Evolutionary conservation across 208 protist species (phyloP).

Genomic region (Jaenimonas drosophilae): DNA sequence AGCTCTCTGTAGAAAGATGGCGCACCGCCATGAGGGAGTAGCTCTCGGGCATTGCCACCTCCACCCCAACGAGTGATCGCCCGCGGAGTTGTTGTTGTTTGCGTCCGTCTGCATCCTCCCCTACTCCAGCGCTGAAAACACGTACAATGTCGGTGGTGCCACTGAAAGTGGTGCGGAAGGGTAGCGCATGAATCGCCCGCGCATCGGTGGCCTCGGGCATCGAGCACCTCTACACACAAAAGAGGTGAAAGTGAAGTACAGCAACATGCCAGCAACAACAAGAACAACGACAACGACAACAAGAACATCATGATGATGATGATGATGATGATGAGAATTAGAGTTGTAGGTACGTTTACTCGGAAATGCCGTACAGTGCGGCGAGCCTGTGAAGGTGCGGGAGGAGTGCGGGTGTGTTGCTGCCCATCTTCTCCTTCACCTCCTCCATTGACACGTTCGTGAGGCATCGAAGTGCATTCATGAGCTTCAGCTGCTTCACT

Average conservation of each 20-base stretch:
- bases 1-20: neutral
- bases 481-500: constrained; percentile 76
- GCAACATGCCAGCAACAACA: neutral
- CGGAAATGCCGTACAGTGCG: constrained; percentile 32
- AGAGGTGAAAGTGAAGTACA: neutral
- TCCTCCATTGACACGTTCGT: constrained; percentile 3
- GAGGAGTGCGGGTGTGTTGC: constrained; percentile 12
- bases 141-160: constrained; percentile 52
- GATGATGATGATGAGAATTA: neutral
- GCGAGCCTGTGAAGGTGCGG: constrained; percentile 39
- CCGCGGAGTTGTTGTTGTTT: constrained; percentile 14
- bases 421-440: neutral
- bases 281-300: neutral
- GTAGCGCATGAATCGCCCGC: constrained; percentile 43
- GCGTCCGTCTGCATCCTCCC: constrained; percentile 12
- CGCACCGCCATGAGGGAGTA: constrained; percentile 1
- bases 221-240: neutral
- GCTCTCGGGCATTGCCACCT: constrained; percentile 7
- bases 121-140: constrained; percentile 30
- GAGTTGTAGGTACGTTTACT: neutral
- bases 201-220: neutral
- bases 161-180: constrained; percentile 49
- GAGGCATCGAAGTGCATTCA: constrained; percentile 45
- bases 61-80: constrained; percentile 11
- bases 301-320: too few relatives aligned